These are phyloP conservation scores for Crithidia brevicula DNA, from an alignment of 208 protist species.

Conservation along the genomic window DNA sequence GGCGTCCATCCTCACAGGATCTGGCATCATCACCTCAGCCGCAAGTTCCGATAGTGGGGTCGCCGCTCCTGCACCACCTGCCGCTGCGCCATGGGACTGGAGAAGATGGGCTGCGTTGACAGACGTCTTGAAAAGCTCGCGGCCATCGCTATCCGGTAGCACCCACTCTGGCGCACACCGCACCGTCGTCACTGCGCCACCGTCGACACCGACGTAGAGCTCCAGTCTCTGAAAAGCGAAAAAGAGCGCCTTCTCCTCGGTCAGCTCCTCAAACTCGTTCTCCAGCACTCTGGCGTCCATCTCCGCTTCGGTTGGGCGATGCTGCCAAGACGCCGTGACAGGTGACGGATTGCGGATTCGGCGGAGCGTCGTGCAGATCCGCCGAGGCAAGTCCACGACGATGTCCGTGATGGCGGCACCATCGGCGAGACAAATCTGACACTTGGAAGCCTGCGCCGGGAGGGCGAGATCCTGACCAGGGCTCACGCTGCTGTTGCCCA, in stretches of 20 bases:
- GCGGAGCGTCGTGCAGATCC: conserved; percentile 70
- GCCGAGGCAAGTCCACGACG: conserved; percentile 60
- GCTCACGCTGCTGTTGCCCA: background rate
- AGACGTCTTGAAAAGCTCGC: conserved; percentile 45
- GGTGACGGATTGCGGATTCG: conserved; percentile 55
- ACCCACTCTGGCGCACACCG: conserved; percentile 63
- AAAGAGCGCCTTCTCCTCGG: conserved; percentile 80
- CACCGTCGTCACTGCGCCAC: conserved; percentile 59
- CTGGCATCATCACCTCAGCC: conserved; percentile 36
- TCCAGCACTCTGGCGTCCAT: conserved; percentile 63
- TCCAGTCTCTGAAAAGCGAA: conserved; percentile 72
- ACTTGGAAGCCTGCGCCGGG: conserved; percentile 48
- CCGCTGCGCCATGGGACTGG: background rate
- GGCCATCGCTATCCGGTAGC: conserved; percentile 43
- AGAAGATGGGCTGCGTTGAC: background rate
- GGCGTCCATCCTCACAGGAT: conserved; percentile 26
- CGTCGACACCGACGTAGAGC: conserved; percentile 82
- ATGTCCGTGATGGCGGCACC: conserved; percentile 74
- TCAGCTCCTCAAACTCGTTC: conserved; percentile 81
- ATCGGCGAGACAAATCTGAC: conserved; percentile 59
- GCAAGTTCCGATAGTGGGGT: background rate
- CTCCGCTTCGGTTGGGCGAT: conserved; percentile 69
- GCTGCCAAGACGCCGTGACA: conserved; percentile 61
- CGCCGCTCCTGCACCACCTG: background rate
- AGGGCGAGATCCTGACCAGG: conserved; percentile 22